Evolutionary conservation across 805 yeast species (phyloP), one percentile per base, ranked within the genome.

Genomic region (Kazachstania psychrophila): DNA sequence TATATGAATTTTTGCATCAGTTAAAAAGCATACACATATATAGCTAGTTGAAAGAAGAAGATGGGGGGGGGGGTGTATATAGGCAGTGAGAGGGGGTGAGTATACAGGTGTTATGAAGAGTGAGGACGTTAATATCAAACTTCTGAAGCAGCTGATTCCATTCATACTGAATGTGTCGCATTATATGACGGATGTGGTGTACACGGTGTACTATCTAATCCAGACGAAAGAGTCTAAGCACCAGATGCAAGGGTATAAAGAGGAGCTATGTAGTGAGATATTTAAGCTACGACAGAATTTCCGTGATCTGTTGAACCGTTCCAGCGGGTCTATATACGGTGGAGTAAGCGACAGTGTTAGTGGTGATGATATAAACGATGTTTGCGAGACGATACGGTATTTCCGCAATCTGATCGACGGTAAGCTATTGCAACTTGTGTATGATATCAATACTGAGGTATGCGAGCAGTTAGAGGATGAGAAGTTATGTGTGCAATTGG

Each of bases 171-270:
- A 46, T 36, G 45, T 48, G 5, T 45, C 49, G 4, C 51, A 48
- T 30, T 49, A 46, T 31, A 46, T 48, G 50, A 48, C 54, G 4
- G 53, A 49, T 33, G 27, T 51, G 25, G 46, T 42, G 27, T 51
- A 51, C 33, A 38, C 43, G 11, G 31, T 44, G 20, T 51, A 49
- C 40, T 48, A 44, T 38, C 35, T 34, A 40, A 45, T 28, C 7
- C 18, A 19, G n/a, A 25, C 13, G 28, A 23, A 32, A 28, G 43
- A 30, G 2, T 24, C 28, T 12, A 11, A 17, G 17, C 13, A 10
- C 5, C 19, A 35, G 9, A n/a, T 31, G 11, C 18, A 20, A 12
- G 28, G 9, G 8, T 19, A 11, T 10, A 24, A 20, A 16, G 16
- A 20, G 8, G 29, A 31, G 7, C 12, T 34, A n/a, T 12, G 33